A percentile compares a stretch with the other conserved stretches of the same genome.
Conservation (phyloP, 2,329 filamentous ascomycete species). For the Diaporthe australafricana region DNA sequence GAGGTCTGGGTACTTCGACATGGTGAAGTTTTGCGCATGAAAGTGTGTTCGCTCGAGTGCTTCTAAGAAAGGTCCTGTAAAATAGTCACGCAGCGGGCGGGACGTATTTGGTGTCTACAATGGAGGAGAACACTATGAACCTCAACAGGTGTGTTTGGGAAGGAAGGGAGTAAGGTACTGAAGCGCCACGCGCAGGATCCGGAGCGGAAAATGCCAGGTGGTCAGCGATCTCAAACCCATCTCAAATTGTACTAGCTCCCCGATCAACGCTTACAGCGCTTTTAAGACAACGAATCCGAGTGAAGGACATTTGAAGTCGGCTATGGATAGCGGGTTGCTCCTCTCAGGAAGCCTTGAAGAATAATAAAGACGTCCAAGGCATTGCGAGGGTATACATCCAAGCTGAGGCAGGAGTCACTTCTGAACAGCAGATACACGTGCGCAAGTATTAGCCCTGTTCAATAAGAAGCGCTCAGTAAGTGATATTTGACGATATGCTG, state of each 20-base stretch:
- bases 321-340: neutral
- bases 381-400: too few relatives aligned
- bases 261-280: neutral
- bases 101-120: neutral
- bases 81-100: too few relatives aligned
- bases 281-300: neutral
- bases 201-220: neutral
- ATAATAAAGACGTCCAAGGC: neutral
- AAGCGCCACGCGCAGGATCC: neutral
- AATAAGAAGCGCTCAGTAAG: too few relatives aligned
- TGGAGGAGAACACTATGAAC: too few relatives aligned
- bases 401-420: too few relatives aligned
- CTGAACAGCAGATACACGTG: too few relatives aligned
- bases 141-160: too few relatives aligned
- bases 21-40: neutral
- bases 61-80: too few relatives aligned
- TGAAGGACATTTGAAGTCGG: neutral
- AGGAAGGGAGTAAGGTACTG: too few relatives aligned
- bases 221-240: neutral
- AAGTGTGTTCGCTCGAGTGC: too few relatives aligned
- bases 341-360: neutral
- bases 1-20: conserved; percentile 4
- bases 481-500: too few relatives aligned
- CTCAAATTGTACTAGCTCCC: conserved; percentile 23
- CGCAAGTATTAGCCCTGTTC: too few relatives aligned